phyloP scores from a whole-genome alignment of 164 flowering plant species.

The Magnolia sinica region DNA sequence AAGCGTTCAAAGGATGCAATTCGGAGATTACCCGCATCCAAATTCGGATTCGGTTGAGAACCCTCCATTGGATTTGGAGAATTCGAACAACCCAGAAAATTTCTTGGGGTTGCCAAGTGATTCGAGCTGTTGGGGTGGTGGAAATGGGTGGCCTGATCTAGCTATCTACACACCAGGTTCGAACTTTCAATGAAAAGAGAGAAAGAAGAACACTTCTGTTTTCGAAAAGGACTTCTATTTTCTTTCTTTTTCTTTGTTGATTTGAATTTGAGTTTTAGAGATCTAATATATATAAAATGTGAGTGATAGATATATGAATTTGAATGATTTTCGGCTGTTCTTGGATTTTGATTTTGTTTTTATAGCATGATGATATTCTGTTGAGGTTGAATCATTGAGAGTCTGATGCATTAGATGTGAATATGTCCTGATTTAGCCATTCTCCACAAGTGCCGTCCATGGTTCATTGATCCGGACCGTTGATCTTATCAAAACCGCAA shows the following conservation, averaged over 20 bases:
- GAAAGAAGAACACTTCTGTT: no score
- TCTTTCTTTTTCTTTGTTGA: not conserved
- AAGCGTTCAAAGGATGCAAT: conserved; percentile 15
- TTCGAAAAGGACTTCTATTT: no score
- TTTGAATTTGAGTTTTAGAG: not conserved
- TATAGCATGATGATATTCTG: not conserved
- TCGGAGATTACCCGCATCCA: conserved; percentile 19
- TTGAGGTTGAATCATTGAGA: no score
- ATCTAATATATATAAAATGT: not conserved
- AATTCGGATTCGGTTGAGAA: conserved; percentile 18
- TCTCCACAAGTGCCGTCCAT: no score
- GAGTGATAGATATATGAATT: conserved; percentile 1
- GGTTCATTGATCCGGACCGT: no score
- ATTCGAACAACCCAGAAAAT: conserved; percentile 24
- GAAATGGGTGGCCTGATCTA: conserved; percentile 75
- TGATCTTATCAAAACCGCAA: no score
- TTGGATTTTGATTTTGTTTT: not conserved
- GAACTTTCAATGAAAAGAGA: conserved; percentile 28
- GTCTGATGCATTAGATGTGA: no score
- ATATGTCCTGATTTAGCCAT: no score
- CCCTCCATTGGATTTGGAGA: conserved; percentile 28
- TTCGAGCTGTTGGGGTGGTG: conserved; percentile 37
- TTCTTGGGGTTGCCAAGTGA: conserved; percentile 33
- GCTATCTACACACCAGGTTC: conserved; percentile 72
- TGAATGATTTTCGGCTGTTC: not conserved